Evolutionary conservation across 441 rosid species (phyloP).

Genomic region (Biscutella laevigata): DNA sequence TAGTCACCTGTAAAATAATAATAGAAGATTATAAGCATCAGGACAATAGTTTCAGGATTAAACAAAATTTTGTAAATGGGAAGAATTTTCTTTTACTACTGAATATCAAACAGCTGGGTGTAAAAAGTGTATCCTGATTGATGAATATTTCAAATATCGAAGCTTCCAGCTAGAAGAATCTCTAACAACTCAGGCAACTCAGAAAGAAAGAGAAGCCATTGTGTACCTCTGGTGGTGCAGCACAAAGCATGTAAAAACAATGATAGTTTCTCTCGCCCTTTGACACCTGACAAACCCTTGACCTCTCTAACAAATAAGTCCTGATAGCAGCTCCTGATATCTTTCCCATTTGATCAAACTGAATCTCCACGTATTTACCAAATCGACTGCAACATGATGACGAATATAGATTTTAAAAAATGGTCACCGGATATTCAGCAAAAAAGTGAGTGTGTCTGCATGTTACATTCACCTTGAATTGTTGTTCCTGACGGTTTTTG

Average conservation of each 20-base stretch:
- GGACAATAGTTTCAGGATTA: slow-evolving; percentile 9
- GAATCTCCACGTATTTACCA: slow-evolving; percentile 97
- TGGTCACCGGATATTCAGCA: not conserved
- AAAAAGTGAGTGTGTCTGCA: not conserved
- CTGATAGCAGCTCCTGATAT: slow-evolving; percentile 96
- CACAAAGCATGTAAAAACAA: slow-evolving; percentile 97
- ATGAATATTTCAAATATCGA: not conserved
- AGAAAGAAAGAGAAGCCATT: not conserved
- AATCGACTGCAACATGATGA: slow-evolving; percentile 59
- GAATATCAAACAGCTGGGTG: not conserved
- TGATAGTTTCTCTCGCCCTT: slow-evolving; percentile 96
- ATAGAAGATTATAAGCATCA: slow-evolving; percentile 7
- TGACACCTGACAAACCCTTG: slow-evolving; percentile 95
- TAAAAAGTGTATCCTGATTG: not conserved
- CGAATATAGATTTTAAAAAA: slow-evolving; percentile 2
- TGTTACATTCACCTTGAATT: slow-evolving; percentile 69
- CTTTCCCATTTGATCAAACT: slow-evolving; percentile 69
- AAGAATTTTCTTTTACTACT: not conserved
- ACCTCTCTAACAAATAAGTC: no score
- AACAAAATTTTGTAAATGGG: no score
- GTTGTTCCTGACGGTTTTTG: slow-evolving; percentile 94
- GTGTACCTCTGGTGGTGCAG: slow-evolving; percentile 85
- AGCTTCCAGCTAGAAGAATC: not conserved
- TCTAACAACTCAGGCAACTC: slow-evolving; percentile 9
- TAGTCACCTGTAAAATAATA: slow-evolving; percentile 43